Evolutionary conservation across 805 yeast species (phyloP), one percentile per base, ranked within the genome.

Genomic region (Cyberlindnera mycetangii): DNA sequence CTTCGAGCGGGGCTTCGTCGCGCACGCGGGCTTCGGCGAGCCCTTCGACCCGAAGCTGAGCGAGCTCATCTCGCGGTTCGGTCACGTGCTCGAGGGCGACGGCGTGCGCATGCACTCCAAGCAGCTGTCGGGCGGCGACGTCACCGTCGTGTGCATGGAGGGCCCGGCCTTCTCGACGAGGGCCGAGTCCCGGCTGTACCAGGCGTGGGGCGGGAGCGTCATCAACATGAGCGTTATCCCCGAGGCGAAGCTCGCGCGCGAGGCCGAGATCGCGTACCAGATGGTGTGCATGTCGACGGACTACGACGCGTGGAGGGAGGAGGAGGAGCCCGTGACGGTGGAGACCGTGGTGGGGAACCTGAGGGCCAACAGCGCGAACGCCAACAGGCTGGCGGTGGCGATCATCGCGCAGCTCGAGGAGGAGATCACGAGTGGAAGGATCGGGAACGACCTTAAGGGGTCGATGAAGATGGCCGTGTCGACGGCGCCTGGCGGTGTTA

Each of bases 221-320:
- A 93, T 93, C 65, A 93, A 93, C 72, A 93, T 93, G 99, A 84
- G 95, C 41, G 93, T 89, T 45, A 68, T 93, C 48, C 99, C 99
- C n/a, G 99, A 93, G 71, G 84, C 96, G 32, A 93, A 93, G 65
- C 76, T 93, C 52, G 99, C 99, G 4, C 80, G 95, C 61, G 99
- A 93, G 69, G 97, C 98, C 36, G 99, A 93, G 68, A 83, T 93
- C 53, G 76, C 96, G 22, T 93, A 93, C 69, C 98, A 92, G 68
- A 93, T 93, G 97, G 78, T 93, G 52, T 93, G 99, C 69, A 93
- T 93, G 99, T 84, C 96, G 1, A 93, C 99, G 4, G 99, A 93
- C 66, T 93, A 93, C 68, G 99, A 93, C 63, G 95, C 99, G 19
- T 93, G 99, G 99, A 86, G 89, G 62, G 95, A 85, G 58, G 80